These are phyloP conservation scores for Ogataea pignaliae DNA, from an alignment of 805 yeast genomes.

Conservation along the genomic window DNA sequence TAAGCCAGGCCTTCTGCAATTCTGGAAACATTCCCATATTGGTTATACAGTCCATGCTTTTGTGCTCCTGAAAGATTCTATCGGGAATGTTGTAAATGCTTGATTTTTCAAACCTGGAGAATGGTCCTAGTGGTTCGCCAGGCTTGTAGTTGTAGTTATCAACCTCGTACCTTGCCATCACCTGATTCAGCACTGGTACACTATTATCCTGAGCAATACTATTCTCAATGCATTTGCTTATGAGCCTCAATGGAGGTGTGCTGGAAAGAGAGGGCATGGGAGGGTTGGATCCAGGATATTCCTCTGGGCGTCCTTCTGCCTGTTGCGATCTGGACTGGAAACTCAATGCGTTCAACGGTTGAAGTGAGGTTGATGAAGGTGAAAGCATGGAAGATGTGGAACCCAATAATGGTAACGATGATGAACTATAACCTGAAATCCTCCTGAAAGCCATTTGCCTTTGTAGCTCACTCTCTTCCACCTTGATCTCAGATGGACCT, in stretches of 20 bases:
- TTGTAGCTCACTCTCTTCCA: slow-evolving; percentile 24
- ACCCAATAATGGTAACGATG: slow-evolving; percentile 9
- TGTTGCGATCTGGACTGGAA: no score
- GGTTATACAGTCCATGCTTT: slow-evolving; percentile 58
- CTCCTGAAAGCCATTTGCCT: slow-evolving; percentile 23
- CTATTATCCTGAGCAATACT: slow-evolving; percentile 54
- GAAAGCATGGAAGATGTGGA: slow-evolving; percentile 6
- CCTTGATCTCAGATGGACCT: slow-evolving; percentile 11
- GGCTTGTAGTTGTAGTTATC: slow-evolving; percentile 61
- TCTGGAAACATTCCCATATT: slow-evolving; percentile 83
- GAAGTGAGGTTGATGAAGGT: slow-evolving; percentile 13
- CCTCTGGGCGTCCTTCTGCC: no score
- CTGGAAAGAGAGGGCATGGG: slow-evolving; percentile 42
- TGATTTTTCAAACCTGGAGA: slow-evolving; percentile 74
- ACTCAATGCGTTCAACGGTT: slow-evolving; percentile 12
- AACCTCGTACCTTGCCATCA: slow-evolving; percentile 53
- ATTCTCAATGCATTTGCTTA: slow-evolving; percentile 59
- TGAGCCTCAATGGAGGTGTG: slow-evolving; percentile 51
- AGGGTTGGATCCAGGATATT: slow-evolving; percentile 4
- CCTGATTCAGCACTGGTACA: slow-evolving; percentile 53
- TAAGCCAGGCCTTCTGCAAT: slow-evolving; percentile 79
- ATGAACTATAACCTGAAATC: slow-evolving; percentile 9
- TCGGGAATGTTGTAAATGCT: slow-evolving; percentile 74
- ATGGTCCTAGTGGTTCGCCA: slow-evolving; percentile 40
- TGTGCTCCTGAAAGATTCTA: slow-evolving; percentile 67